Evolutionary conservation across 768 basidiomycete genomes (phyloP), one percentile per base, ranked within the genome.

Genomic region (Boletus eberwhitei): DNA sequence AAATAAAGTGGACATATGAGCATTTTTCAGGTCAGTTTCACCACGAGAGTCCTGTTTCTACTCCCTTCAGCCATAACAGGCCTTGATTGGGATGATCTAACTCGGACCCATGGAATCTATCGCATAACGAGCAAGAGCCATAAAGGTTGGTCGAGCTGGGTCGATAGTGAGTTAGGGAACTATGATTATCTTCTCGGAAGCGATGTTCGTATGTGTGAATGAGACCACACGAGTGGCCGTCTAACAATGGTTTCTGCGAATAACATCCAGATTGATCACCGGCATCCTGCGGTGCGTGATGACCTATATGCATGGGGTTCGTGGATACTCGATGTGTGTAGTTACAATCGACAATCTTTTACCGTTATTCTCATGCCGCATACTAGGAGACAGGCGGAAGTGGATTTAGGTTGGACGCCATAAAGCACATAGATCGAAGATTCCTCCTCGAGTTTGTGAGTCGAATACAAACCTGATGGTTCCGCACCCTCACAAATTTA

Each of bases 381-480:
- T 19, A 50, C 31, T 49, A 91, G 89, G 85, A 81, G 2, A 88
- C 85, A 3, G 81, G 80, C 8, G 85, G 81, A 12, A 70, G 72
- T 32, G 94, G 93, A 13, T 93, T 94, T 68, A 80, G 93, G 46
- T 77, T 96, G 29, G 94, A 96, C 65, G 94, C 93, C 17, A 88
- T 94, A 59, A 97, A 96, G 68, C 94, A 97, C 60, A 85, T 90
- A 47, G 90, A 93, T 68, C 74, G 79, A 53, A 72, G 74, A 22
- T 92, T 91, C 61, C 70, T 88, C n/a, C 64, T 81, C 3, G 75
- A 79, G 35, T 92, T 89, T 73, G 91, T 90, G 59, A 68, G 17
- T 19, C 8, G 3, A 32, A 50, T 14, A 12, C 47, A 34, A 17
- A 41, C 29, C 17, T n/a, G 8, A 5, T 31, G 17, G 36, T 35